These are phyloP conservation scores for Oryza meyeriana DNA, from an alignment of 176 grass and related monocot genomes.

Conservation along the genomic window DNA sequence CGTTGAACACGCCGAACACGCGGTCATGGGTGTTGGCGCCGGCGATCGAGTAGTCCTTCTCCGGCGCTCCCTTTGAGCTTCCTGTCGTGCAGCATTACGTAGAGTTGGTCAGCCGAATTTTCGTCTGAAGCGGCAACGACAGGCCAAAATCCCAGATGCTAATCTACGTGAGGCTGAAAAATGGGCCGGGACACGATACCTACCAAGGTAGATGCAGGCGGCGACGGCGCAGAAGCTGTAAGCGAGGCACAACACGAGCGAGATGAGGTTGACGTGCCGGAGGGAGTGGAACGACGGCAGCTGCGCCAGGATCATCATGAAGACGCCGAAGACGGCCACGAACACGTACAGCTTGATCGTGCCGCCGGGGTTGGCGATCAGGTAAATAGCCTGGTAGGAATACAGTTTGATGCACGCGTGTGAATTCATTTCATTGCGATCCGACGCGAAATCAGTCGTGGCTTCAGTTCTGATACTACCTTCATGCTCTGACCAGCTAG, in stretches of 20 bases:
- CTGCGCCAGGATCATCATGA: constrained; percentile 64
- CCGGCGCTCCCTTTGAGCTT: constrained; percentile 36
- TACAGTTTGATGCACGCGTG: not conserved
- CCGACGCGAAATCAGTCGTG: not conserved
- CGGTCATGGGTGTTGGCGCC: constrained; percentile 34
- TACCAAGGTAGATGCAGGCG: constrained; percentile 76
- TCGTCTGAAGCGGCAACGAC: not conserved
- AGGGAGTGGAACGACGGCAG: constrained; percentile 92
- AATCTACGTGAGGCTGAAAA: not conserved
- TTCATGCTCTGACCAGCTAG: constrained; percentile 89
- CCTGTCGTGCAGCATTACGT: constrained; percentile 24
- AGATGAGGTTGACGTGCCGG: constrained; percentile 82
- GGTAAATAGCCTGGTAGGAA: constrained; percentile 75
- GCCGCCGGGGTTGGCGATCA: constrained; percentile 59
- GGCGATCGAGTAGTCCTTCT: constrained; percentile 65
- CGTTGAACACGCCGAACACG: constrained; percentile 70
- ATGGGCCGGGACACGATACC: constrained; percentile 29
- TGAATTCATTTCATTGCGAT: not conserved
- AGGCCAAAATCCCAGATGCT: not conserved
- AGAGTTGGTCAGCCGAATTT: not conserved
- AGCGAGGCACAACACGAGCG: constrained; percentile 59
- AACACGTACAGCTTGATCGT: constrained; percentile 79
- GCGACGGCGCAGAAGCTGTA: constrained; percentile 82
- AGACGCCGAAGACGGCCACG: constrained; percentile 69
- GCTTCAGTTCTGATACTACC: constrained; percentile 21